phyloP scores from a whole-genome alignment of 306 rosid species.

The Mimosa bimucronata region DNA sequence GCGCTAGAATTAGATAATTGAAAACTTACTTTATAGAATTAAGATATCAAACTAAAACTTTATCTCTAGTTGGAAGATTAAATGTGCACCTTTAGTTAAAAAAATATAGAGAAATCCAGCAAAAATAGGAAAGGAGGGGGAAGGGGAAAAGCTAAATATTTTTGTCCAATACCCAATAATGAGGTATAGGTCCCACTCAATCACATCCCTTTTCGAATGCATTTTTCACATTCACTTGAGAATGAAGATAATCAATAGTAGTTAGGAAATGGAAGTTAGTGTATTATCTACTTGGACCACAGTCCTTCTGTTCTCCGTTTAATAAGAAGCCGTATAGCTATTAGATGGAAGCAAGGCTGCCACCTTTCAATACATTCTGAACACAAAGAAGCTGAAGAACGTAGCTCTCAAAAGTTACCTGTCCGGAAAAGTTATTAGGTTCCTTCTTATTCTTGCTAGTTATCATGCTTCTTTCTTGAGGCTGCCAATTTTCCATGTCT shows the following conservation, averaged over 20 bases:
- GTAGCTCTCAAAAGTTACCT: conserved; percentile 57
- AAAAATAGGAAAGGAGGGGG: no score
- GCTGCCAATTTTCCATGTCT: conserved; percentile 44
- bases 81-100: no score
- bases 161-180: no score
- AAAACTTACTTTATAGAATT: no score
- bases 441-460: conserved; percentile 35
- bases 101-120: no score
- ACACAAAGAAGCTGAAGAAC: conserved; percentile 72
- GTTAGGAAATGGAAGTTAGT: background rate
- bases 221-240: background rate
- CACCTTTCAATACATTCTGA: conserved; percentile 65
- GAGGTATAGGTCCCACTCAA: background rate
- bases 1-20: no score
- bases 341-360: conserved; percentile 35
- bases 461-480: conserved; percentile 43
- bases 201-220: background rate
- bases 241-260: background rate
- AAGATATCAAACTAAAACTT: no score
- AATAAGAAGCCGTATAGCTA: conserved; percentile 26
- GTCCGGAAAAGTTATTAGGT: conserved; percentile 48
- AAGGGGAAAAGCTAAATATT: no score
- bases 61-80: no score
- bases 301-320: background rate
- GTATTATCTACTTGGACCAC: background rate